A percentile compares a stretch with the other conserved stretches of the same genome.
phyloP scores from a whole-genome alignment of 768 basidiomycete species.

The Leucocoprinus leucothites region DNA sequence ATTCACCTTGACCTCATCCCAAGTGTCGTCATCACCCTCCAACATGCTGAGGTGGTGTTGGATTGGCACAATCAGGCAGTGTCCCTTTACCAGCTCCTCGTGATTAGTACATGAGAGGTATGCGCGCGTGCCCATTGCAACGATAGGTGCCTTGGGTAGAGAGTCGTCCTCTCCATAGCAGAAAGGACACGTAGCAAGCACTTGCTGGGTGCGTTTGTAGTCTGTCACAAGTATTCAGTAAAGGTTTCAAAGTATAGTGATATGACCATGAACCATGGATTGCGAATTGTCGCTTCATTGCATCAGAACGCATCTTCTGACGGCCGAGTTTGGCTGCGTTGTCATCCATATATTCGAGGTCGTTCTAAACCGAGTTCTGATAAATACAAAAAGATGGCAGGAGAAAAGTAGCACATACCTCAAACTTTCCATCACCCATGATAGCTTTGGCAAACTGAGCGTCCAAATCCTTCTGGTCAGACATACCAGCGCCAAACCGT shows the following conservation, averaged over 20 bases:
- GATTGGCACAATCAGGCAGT: slow-evolving; percentile 94
- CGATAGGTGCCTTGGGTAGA: slow-evolving; percentile 79
- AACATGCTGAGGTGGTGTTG: slow-evolving; percentile 90
- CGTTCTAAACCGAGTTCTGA: slow-evolving; percentile 45
- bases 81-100: slow-evolving; percentile 89
- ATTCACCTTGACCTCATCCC: slow-evolving; percentile 92
- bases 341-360: slow-evolving; percentile 95
- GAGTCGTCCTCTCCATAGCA: slow-evolving; percentile 94
- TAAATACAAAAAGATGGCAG: not conserved
- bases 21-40: slow-evolving; percentile 95
- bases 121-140: slow-evolving; percentile 87
- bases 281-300: slow-evolving; percentile 95
- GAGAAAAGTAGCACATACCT: slow-evolving; percentile 41
- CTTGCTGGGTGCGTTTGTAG: slow-evolving; percentile 93
- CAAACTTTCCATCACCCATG: slow-evolving; percentile 83
- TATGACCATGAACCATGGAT: slow-evolving; percentile 66
- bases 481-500: slow-evolving; percentile 81
- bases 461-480: slow-evolving; percentile 91
- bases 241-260: not conserved
- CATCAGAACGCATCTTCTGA: slow-evolving; percentile 94
- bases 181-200: slow-evolving; percentile 78
- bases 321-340: slow-evolving; percentile 91
- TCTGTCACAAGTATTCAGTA: slow-evolving; percentile 43
- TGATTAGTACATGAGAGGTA: slow-evolving; percentile 88
- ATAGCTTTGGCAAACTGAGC: slow-evolving; percentile 86